Evolutionary conservation across 2,329 filamentous ascomycete species (phyloP).

Genomic region (Dactylellina haptotyla): DNA sequence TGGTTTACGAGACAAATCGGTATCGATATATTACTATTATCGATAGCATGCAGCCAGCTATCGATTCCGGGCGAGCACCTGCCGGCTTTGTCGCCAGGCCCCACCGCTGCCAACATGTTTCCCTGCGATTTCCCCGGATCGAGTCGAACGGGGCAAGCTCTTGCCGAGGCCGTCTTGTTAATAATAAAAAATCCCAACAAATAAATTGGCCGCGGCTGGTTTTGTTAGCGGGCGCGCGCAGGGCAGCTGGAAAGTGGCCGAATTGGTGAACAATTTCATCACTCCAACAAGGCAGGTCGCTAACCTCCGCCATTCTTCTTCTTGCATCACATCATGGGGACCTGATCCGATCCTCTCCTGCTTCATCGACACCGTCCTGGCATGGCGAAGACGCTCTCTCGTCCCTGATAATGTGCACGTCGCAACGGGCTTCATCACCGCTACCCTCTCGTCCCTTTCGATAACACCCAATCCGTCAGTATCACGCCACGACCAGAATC

Average conservation of each 20-base stretch:
- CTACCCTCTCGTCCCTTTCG: too few relatives aligned
- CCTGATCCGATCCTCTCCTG: too few relatives aligned
- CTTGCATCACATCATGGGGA: not conserved
- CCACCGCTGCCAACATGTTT: too few relatives aligned
- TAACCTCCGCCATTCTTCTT: slow-evolving; percentile 7
- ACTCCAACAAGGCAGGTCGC: slow-evolving; percentile 32
- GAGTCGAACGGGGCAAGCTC: not conserved
- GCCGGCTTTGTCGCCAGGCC: too few relatives aligned
- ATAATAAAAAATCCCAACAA: slow-evolving; percentile 19
- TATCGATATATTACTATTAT: too few relatives aligned
- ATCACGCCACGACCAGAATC: too few relatives aligned
- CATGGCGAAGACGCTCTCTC: not conserved
- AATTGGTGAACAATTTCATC: not conserved
- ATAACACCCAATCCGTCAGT: slow-evolving; percentile 5
- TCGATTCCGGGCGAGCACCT: too few relatives aligned
- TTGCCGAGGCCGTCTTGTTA: slow-evolving; percentile 4
- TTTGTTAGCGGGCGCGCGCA: slow-evolving; percentile 36
- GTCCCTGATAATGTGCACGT: slow-evolving; percentile 41
- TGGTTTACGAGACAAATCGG: too few relatives aligned
- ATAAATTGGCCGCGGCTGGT: slow-evolving; percentile 32
- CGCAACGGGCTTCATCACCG: slow-evolving; percentile 19
- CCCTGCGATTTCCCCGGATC: too few relatives aligned
- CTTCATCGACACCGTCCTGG: slow-evolving; percentile 3
- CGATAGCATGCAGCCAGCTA: too few relatives aligned
- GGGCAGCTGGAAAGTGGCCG: slow-evolving; percentile 41